Evolutionary conservation across 495 filamentous ascomycete species (phyloP).

Genomic region (Talaromyces nanjingensis): DNA sequence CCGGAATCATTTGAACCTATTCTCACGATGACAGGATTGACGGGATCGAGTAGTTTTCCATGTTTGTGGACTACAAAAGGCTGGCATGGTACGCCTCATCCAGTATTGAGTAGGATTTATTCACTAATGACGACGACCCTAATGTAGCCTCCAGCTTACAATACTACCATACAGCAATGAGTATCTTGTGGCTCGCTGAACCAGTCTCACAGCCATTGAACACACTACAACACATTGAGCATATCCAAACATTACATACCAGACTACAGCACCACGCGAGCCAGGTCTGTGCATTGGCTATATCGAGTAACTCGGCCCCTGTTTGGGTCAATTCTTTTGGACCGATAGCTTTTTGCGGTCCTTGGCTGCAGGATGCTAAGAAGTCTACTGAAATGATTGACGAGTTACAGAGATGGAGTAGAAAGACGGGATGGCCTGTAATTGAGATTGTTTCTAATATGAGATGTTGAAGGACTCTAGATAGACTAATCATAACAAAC

Average conservation of each 20-base stretch:
- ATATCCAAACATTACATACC: not conserved
- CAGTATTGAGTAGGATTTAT: not conserved
- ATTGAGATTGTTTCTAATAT: constrained; percentile 9
- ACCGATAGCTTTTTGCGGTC: constrained; percentile 27
- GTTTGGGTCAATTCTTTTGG: constrained; percentile 33
- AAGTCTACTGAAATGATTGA: constrained; percentile 11
- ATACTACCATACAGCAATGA: constrained; percentile 23
- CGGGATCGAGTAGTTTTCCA: constrained; percentile 12
- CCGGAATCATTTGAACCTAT: constrained; percentile 20
- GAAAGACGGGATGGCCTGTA: constrained; percentile 23
- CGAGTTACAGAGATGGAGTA: constrained; percentile 11
- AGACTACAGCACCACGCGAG: constrained; percentile 19
- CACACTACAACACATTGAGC: constrained; percentile 10
- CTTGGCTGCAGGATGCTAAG: constrained; percentile 15
- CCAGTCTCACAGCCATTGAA: constrained; percentile 8
- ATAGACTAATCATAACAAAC: too few species aligned
- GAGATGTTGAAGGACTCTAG: not conserved
- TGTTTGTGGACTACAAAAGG: constrained; percentile 16
- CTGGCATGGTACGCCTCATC: constrained; percentile 21
- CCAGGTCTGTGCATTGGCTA: constrained; percentile 25
- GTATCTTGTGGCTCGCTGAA: constrained; percentile 15
- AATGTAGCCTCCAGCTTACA: constrained; percentile 19
- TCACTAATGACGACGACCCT: not conserved
- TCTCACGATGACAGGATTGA: constrained; percentile 2
- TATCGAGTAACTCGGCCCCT: constrained; percentile 24